Evolutionary conservation across 192 early-diverging fungal species (phyloP).

Genomic region (Umbelopsis sp.): DNA sequence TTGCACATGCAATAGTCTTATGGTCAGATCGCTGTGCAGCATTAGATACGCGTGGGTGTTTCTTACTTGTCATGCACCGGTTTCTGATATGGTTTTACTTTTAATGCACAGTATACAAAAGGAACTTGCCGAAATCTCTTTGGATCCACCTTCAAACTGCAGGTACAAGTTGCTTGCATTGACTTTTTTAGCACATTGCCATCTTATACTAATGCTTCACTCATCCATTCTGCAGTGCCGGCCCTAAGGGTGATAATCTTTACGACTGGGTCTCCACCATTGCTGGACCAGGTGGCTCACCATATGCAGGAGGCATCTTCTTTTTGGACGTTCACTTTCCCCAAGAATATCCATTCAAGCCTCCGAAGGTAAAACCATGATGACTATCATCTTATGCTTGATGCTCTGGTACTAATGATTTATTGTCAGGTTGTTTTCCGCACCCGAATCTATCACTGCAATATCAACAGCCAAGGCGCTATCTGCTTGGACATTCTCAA

Average conservation of each 20-base stretch:
- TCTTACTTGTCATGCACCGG: conserved; percentile 17
- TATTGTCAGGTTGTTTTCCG: conserved; percentile 75
- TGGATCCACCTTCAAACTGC: conserved; percentile 95
- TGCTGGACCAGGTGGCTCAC: conserved; percentile 84
- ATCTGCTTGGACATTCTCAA: conserved; percentile 97
- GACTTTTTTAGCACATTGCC: neutral
- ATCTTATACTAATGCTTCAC: too few species aligned
- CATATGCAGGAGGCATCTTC: conserved; percentile 91
- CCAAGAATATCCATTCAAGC: conserved; percentile 94
- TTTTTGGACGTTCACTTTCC: conserved; percentile 93
- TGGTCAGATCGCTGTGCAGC: neutral
- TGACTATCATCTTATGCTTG: neutral
- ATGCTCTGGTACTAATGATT: neutral
- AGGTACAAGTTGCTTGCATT: conserved; percentile 47
- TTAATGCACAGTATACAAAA: conserved; percentile 80
- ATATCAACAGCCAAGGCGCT: conserved; percentile 88
- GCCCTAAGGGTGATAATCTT: conserved; percentile 94
- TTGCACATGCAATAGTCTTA: neutral
- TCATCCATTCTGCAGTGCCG: conserved; percentile 61
- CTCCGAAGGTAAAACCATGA: conserved; percentile 73
- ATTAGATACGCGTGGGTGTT: conserved; percentile 1
- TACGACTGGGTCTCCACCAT: conserved; percentile 98
- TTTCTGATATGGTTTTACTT: conserved; percentile 16
- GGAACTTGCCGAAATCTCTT: conserved; percentile 94
- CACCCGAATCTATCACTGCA: conserved; percentile 97